phyloP scores from a whole-genome alignment of 441 rosid genomes.

The Kokia cookei region DNA sequence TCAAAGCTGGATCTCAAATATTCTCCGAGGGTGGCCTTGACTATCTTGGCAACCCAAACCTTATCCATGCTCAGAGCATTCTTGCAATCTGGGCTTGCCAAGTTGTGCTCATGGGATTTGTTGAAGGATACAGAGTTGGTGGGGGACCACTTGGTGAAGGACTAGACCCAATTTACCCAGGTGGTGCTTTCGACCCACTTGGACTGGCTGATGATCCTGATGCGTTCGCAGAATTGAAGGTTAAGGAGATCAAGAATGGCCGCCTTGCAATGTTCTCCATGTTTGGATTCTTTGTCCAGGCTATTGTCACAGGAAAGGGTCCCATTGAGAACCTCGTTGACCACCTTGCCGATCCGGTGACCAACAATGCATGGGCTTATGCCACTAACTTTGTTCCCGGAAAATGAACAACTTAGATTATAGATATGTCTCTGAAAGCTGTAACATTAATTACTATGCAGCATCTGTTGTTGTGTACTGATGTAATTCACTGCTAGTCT shows the following conservation, averaged over 20 bases:
- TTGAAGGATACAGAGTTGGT: conserved; percentile 85
- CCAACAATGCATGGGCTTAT: conserved; percentile 89
- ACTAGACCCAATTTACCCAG: conserved; percentile 81
- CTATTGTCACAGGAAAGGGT: conserved; percentile 87
- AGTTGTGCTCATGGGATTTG: conserved; percentile 83
- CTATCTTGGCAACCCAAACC: conserved; percentile 86
- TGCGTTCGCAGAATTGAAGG: conserved; percentile 82
- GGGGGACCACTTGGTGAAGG: conserved; percentile 92
- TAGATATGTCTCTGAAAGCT: background rate
- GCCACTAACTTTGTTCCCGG: conserved; percentile 94
- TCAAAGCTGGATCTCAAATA: conserved; percentile 88
- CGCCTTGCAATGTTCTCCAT: conserved; percentile 92
- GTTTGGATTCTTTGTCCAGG: conserved; percentile 92
- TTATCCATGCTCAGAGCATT: conserved; percentile 85
- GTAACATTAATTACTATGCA: conserved; percentile 5
- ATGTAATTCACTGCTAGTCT: conserved; percentile 9
- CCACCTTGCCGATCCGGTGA: conserved; percentile 73
- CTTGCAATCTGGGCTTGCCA: conserved; percentile 85
- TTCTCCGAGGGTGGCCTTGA: conserved; percentile 88
- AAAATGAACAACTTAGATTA: conserved; percentile 32
- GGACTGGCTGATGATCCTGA: conserved; percentile 88
- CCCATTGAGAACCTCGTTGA: conserved; percentile 78
- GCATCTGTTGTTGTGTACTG: conserved; percentile 2
- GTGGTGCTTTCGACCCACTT: conserved; percentile 89
- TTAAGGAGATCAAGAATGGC: conserved; percentile 87